These are phyloP conservation scores for Neonectria hederae DNA, from an alignment of 2,329 filamentous ascomycete genomes.

Conservation along the genomic window DNA sequence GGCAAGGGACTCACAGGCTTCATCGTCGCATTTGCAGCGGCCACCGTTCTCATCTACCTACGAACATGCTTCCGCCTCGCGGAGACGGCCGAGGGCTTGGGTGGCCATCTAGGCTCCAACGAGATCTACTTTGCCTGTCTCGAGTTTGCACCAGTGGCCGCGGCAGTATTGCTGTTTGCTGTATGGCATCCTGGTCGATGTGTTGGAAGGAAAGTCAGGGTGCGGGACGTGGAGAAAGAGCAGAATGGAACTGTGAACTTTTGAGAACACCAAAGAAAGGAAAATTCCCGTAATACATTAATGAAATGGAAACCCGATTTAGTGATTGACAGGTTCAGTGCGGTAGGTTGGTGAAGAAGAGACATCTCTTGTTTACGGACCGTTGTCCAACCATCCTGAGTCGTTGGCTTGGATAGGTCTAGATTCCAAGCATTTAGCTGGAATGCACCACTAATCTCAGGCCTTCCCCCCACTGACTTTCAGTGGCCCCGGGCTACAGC, in stretches of 20 bases:
- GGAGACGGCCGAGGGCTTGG: conserved; percentile 62
- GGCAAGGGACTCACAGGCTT: conserved; percentile 50
- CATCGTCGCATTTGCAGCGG: conserved; percentile 51
- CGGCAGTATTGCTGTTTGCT: conserved; percentile 57
- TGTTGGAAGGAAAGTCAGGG: conserved; percentile 39
- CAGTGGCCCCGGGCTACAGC: conserved; percentile 17
- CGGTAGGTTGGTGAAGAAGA: background rate
- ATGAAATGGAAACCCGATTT: background rate
- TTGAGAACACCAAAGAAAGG: conserved; percentile 4
- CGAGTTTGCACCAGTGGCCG: conserved; percentile 63
- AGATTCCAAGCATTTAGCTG: background rate
- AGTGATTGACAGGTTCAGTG: background rate
- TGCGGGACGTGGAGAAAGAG: conserved; percentile 33
- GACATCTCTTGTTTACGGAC: background rate
- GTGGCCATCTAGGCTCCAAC: conserved; percentile 55
- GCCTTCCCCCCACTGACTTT: background rate
- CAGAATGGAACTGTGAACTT: conserved; percentile 20
- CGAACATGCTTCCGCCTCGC: conserved; percentile 63
- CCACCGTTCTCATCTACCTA: conserved; percentile 61
- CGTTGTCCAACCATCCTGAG: too few species aligned
- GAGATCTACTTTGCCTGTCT: conserved; percentile 64
- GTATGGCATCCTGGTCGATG: conserved; percentile 45
- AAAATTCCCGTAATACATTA: conserved; percentile 8
- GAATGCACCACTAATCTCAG: background rate
- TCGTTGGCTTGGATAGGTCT: too few species aligned